These are phyloP conservation scores for Isatis lusitanica DNA, from an alignment of 441 rosid species.

Conservation along the genomic window DNA sequence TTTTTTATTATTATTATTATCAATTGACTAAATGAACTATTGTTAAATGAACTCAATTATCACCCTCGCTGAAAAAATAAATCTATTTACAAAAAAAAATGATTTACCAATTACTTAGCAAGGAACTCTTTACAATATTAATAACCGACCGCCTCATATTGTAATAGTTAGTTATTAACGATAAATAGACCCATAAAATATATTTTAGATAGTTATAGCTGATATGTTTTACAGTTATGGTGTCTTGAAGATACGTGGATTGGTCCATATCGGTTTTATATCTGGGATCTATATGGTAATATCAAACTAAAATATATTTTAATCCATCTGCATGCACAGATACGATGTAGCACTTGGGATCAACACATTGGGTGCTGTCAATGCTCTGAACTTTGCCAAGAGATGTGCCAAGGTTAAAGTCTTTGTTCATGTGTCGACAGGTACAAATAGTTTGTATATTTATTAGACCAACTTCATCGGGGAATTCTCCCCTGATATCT, in stretches of 20 bases:
- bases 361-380: conserved; percentile 67
- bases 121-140: background rate
- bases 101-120: background rate
- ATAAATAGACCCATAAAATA: background rate
- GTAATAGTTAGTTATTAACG: background rate
- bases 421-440: conserved; percentile 79
- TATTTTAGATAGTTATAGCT: too few species aligned
- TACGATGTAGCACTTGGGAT: conserved; percentile 69
- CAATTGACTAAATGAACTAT: too few species aligned
- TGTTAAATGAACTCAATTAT: too few species aligned
- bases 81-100: too few species aligned
- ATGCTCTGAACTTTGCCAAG: conserved; percentile 58
- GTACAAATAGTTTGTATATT: background rate
- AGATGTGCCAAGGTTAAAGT: conserved; percentile 47
- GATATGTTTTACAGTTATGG: too few species aligned
- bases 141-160: background rate
- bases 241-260: background rate
- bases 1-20: too few species aligned
- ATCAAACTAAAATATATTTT: background rate
- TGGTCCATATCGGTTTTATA: background rate
- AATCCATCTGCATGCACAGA: conserved; percentile 39
- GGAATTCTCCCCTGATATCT: too few species aligned
- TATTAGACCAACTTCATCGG: too few species aligned
- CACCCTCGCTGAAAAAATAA: too few species aligned
- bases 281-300: background rate